A percentile compares a stretch with the other conserved stretches of the same genome.
Evolutionary conservation across 2,329 filamentous ascomycete genomes (phyloP).

Genomic region (Penicillium vulpinum): DNA sequence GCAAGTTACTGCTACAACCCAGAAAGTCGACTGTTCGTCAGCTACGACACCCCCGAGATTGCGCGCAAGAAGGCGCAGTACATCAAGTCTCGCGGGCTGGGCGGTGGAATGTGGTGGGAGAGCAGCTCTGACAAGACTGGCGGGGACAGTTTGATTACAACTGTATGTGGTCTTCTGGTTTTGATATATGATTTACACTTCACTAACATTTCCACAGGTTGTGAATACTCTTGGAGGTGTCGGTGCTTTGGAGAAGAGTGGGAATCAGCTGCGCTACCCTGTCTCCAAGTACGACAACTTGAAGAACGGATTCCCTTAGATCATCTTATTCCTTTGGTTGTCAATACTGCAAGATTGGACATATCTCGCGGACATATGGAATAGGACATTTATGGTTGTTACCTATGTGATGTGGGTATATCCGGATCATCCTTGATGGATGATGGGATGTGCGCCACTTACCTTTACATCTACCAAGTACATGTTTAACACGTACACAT

Average conservation of each 20-base stretch:
- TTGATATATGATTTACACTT: background rate
- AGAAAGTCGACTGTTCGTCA: conserved; percentile 63
- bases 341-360: background rate
- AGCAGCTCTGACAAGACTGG: conserved; percentile 72
- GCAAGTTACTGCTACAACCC: conserved; percentile 75
- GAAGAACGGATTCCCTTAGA: conserved; percentile 23
- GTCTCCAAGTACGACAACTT: conserved; percentile 57
- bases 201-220: conserved; percentile 24
- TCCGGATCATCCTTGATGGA: conserved; percentile 1
- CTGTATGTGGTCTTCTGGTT: conserved; percentile 31
- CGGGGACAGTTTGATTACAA: conserved; percentile 65
- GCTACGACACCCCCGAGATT: conserved; percentile 71
- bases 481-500: no score
- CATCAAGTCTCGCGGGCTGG: conserved; percentile 66
- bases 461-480: background rate
- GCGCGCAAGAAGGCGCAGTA: conserved; percentile 70
- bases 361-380: background rate
- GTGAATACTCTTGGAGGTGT: conserved; percentile 36
- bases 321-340: background rate
- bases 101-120: conserved; percentile 98
- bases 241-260: conserved; percentile 44
- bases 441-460: background rate
- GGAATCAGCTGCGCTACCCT: conserved; percentile 55
- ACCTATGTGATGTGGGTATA: background rate
- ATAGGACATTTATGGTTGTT: background rate